A percentile compares a stretch with the other conserved stretches of the same genome.
phyloP scores from a whole-genome alignment of 2,329 filamentous ascomycete species.

The Coniosporium tulheliwenetii region DNA sequence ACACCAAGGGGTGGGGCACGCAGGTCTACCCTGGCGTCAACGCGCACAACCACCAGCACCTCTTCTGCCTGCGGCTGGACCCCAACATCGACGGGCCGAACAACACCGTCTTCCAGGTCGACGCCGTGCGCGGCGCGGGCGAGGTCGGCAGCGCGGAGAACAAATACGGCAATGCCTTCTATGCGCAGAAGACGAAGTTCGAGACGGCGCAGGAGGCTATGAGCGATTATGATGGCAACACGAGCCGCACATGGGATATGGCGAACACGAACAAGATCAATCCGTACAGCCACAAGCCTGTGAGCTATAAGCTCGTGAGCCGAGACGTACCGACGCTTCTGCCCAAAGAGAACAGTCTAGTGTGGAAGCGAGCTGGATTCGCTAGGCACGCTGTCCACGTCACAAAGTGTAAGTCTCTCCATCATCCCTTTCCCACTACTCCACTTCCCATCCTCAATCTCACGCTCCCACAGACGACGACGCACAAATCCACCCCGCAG shows the following conservation, averaged over 20 bases:
- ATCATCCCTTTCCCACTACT: neutral
- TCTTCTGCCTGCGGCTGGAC: slow-evolving; percentile 82
- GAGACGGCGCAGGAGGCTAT: slow-evolving; percentile 51
- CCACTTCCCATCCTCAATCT: slow-evolving; percentile 3
- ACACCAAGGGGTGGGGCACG: slow-evolving; percentile 76
- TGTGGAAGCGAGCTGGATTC: slow-evolving; percentile 83
- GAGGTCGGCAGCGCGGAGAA: slow-evolving; percentile 72
- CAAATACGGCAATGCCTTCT: slow-evolving; percentile 81
- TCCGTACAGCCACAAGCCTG: slow-evolving; percentile 70
- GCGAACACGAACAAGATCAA: slow-evolving; percentile 72
- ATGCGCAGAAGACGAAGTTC: slow-evolving; percentile 68
- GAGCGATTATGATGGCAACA: slow-evolving; percentile 69
- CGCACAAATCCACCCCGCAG: slow-evolving; percentile 69
- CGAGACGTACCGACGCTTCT: slow-evolving; percentile 65
- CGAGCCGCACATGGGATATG: slow-evolving; percentile 80
- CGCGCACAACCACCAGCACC: slow-evolving; percentile 89
- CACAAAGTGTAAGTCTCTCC: slow-evolving; percentile 55
- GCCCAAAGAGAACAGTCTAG: slow-evolving; percentile 65
- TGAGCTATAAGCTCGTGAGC: slow-evolving; percentile 79
- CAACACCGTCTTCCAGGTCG: slow-evolving; percentile 75
- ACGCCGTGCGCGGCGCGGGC: slow-evolving; percentile 54
- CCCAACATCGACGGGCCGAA: slow-evolving; percentile 72
- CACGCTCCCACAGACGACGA: slow-evolving; percentile 44
- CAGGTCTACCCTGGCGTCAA: slow-evolving; percentile 86
- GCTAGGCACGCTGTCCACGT: slow-evolving; percentile 78